phyloP scores from a whole-genome alignment of 805 yeast genomes.

The Helenozyma rhizophorensis region DNA sequence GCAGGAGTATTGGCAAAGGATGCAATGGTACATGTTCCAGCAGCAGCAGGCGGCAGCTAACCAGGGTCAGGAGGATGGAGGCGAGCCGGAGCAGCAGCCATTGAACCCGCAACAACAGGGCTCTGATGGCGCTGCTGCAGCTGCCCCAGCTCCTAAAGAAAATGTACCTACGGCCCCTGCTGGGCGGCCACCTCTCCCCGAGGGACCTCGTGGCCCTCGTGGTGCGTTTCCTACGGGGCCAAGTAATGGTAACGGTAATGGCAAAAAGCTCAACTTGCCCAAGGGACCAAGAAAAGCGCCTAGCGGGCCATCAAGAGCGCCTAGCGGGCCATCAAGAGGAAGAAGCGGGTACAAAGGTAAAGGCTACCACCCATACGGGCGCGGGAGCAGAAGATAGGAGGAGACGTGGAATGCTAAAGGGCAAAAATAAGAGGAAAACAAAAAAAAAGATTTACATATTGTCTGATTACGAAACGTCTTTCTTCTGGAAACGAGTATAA shows the following conservation, averaged over 20 bases:
- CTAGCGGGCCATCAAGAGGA: conserved; percentile 23
- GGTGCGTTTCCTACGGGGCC: conserved; percentile 2
- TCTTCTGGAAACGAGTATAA: too few relatives aligned
- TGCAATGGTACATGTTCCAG: conserved; percentile 64
- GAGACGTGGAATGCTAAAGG: not conserved
- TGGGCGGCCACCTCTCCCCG: conserved; percentile 6
- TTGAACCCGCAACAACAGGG: conserved; percentile 40
- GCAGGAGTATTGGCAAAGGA: conserved; percentile 60
- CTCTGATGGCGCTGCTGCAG: too few relatives aligned
- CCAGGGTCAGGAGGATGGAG: conserved; percentile 18
- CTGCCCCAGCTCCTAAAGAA: too few relatives aligned
- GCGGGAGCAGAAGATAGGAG: conserved; percentile 31
- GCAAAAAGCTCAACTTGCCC: conserved; percentile 35
- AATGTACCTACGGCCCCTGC: too few relatives aligned
- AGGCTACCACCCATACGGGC: conserved; percentile 40
- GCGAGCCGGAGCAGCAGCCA: conserved; percentile 35
- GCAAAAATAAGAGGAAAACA: too few relatives aligned
- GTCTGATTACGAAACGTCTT: not conserved
- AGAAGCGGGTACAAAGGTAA: conserved; percentile 19
- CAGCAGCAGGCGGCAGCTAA: conserved; percentile 38
- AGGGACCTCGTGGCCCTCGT: conserved; percentile 11
- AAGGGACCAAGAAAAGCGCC: conserved; percentile 50
- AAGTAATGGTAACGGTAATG: conserved; percentile 9
- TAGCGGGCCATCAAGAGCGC: too few relatives aligned
- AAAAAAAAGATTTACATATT: not conserved